These are phyloP conservation scores for Pseudogymnoascus sp. DNA, from an alignment of 2,329 filamentous ascomycete species.

Conservation along the genomic window DNA sequence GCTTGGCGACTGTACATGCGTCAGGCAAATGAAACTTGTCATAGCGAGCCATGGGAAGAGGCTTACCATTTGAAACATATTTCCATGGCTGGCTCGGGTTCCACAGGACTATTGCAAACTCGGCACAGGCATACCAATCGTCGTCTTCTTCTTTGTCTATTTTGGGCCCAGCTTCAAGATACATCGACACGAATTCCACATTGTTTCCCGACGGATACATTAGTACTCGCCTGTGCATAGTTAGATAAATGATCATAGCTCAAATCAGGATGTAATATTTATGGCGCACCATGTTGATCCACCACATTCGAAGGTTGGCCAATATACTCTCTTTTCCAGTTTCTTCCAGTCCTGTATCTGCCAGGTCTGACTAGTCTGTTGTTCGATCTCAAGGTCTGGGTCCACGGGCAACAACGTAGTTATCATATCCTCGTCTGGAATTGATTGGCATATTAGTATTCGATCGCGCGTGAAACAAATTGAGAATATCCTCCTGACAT, in stretches of 20 bases:
- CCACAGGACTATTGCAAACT: constrained; percentile 90
- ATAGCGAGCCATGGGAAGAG: background rate
- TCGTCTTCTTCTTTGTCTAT: constrained; percentile 71
- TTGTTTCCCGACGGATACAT: constrained; percentile 96
- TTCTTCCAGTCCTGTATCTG: constrained; percentile 76
- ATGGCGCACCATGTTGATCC: constrained; percentile 73
- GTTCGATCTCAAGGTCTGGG: constrained; percentile 73
- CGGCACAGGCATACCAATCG: constrained; percentile 93
- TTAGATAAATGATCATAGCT: background rate
- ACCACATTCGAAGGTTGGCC: constrained; percentile 78
- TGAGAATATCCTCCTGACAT: background rate
- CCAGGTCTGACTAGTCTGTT: constrained; percentile 77
- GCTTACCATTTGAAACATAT: background rate
- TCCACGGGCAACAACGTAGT: constrained; percentile 66
- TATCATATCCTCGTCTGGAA: constrained; percentile 74
- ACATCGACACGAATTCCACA: constrained; percentile 87
- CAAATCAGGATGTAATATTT: background rate
- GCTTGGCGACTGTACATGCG: constrained; percentile 75
- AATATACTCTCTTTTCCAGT: constrained; percentile 76
- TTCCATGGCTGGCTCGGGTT: constrained; percentile 78
- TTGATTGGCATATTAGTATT: background rate
- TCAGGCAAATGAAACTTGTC: constrained; percentile 52
- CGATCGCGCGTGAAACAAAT: background rate
- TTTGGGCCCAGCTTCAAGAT: constrained; percentile 90
- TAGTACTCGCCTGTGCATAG: constrained; percentile 66